Evolutionary conservation across 352 stramenopile species (phyloP), one percentile per base, ranked within the genome.

Genomic region (Hyaloperonospora brassicae): DNA sequence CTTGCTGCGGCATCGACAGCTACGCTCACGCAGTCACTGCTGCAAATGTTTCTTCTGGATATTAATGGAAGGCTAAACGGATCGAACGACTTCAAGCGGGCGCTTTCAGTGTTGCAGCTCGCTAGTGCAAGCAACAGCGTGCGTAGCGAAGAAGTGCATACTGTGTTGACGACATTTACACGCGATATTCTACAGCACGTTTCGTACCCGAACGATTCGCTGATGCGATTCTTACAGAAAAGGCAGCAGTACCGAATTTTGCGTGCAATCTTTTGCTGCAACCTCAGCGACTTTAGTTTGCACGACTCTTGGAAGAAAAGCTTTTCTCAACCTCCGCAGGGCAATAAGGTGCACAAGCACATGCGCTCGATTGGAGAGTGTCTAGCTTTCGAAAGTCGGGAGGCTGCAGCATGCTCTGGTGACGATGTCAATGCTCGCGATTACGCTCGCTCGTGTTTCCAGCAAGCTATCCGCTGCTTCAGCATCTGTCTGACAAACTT

Each of bases 391-490:
- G 8, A 34, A 9, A 8, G 27, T 11, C 61, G 80, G 25, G 55
- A 74, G n/a, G 61, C 76, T 34, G 69, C 65, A 5, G 69, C 65
- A 5, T 61, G 48, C 23, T 47, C 55, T 47, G 50, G 71, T 6
- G 49, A 78, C 24, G 59, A 80, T 43, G 62, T 70, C 44, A 46
- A 59, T 34, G 58, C 62, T 12, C 62, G 56, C 6, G 25, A 51
- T 8, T 66, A 83, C 17, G 72, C 75, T 14, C 64, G 62, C 10
- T 85, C 76, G 64, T 88, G 78, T 43, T 88, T 87, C 61, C 72
- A 86, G 46, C 79, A 90, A 53, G 65, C 79, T 14, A 79, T 84
- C 27, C 73, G 76, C 14, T 88, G 75, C 45, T 90, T 90, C 56
- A 79, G 67, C 41, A 84, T 86, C 27, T 86, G 79, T 41, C 54